phyloP scores from a whole-genome alignment of 345 rosid genomes.

The Erysimum cheiranthoides region DNA sequence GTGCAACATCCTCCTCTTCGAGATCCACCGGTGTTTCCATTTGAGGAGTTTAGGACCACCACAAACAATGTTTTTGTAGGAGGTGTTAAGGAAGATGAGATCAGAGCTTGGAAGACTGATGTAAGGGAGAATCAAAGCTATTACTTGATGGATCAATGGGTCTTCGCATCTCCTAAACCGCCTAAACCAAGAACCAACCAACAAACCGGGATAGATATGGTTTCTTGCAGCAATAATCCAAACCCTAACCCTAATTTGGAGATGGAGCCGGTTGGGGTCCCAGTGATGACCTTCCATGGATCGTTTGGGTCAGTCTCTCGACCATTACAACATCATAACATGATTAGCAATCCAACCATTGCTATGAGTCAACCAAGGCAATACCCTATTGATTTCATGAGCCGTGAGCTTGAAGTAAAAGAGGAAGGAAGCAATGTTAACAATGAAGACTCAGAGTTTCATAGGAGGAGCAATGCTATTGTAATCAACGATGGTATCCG shows the following conservation, averaged over 20 bases:
- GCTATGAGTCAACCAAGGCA: background rate
- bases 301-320: background rate
- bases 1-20: constrained; percentile 5
- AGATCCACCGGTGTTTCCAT: constrained; percentile 6
- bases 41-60: background rate
- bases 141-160: constrained; percentile 32
- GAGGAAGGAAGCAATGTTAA: background rate
- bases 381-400: constrained; percentile 9
- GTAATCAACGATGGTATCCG: background rate
- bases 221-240: background rate
- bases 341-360: background rate
- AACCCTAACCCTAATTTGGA: background rate
- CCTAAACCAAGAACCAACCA: background rate
- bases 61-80: background rate
- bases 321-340: background rate
- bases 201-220: background rate
- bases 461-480: background rate
- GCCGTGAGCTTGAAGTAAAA: background rate
- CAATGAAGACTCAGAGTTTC: background rate
- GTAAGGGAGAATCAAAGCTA: background rate
- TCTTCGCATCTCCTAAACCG: too few relatives aligned
- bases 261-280: constrained; percentile 9
- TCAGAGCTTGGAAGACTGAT: too few relatives aligned
- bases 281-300: background rate
- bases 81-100: background rate